These are phyloP conservation scores for Taxawa tesnikishii DNA, from an alignment of 2,329 filamentous ascomycete species.

Conservation along the genomic window DNA sequence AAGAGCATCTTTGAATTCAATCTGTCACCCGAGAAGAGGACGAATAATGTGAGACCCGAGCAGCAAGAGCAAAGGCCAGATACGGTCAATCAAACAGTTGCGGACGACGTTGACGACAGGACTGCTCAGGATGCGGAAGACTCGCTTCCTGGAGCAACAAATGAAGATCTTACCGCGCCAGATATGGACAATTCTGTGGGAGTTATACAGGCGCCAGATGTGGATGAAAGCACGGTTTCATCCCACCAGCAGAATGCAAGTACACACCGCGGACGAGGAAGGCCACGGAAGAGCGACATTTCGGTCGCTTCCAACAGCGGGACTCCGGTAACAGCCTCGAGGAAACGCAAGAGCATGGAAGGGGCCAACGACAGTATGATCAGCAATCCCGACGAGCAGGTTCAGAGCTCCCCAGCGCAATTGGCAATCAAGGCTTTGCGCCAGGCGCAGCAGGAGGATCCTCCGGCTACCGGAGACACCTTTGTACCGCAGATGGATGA, in stretches of 20 bases:
- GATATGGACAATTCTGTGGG: not conserved
- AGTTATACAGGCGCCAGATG: too few species aligned
- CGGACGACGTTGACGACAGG: not conserved
- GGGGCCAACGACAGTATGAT: too few species aligned
- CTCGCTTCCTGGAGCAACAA: not conserved
- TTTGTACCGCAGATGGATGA: too few species aligned
- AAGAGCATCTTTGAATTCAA: slow-evolving; percentile 10
- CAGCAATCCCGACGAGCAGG: too few species aligned
- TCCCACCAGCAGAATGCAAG: too few species aligned
- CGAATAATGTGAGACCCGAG: not conserved
- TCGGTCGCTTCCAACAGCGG: not conserved
- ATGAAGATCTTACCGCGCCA: slow-evolving; percentile 3
- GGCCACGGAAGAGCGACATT: slow-evolving; percentile 1
- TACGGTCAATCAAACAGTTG: slow-evolving; percentile 3
- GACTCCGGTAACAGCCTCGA: slow-evolving; percentile 1
- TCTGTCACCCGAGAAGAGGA: slow-evolving; percentile 2
- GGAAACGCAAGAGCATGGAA: too few species aligned
- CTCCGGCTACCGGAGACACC: too few species aligned
- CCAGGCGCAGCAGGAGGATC: too few species aligned
- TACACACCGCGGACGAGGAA: not conserved
- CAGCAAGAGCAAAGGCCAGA: slow-evolving; percentile 5
- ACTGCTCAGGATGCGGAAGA: slow-evolving; percentile 1
- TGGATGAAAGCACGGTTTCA: too few species aligned
- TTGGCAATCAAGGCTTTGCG: too few species aligned
- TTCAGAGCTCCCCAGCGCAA: too few species aligned